phyloP scores from a whole-genome alignment of 2,329 filamentous ascomycete genomes.

The Ilyonectria destructans region DNA sequence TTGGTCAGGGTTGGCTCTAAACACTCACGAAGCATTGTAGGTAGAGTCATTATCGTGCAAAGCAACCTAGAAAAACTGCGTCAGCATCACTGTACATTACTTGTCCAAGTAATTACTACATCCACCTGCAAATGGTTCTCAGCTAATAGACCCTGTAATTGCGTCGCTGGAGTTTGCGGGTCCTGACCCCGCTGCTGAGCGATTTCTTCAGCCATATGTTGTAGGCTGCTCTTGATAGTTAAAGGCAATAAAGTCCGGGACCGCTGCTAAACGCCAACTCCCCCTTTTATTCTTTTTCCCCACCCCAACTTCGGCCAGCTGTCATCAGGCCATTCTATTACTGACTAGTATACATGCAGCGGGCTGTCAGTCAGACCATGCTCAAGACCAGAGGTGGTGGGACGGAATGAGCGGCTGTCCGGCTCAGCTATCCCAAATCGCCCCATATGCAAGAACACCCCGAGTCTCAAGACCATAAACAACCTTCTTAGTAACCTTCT shows the following conservation, averaged over 20 bases:
- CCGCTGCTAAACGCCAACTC: too few relatives aligned
- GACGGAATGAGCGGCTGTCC: too few relatives aligned
- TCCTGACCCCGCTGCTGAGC: background rate
- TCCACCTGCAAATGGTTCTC: background rate
- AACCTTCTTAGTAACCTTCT: conserved; percentile 69
- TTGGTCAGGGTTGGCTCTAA: background rate
- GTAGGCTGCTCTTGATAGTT: too few relatives aligned
- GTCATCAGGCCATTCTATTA: too few relatives aligned
- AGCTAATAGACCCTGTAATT: background rate
- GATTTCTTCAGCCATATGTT: background rate
- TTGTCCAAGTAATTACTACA: background rate
- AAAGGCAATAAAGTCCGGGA: too few relatives aligned
- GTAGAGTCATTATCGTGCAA: background rate
- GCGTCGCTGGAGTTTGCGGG: background rate
- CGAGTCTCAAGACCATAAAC: too few relatives aligned
- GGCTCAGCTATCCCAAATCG: conserved; percentile 76
- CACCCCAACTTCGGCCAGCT: too few relatives aligned
- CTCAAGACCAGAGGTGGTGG: too few relatives aligned
- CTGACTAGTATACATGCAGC: too few relatives aligned
- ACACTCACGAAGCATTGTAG: background rate
- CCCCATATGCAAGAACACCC: too few relatives aligned
- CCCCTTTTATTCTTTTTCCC: too few relatives aligned
- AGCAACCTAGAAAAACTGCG: background rate
- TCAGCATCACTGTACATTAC: background rate
- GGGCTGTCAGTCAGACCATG: too few relatives aligned